Conservation (phyloP, 139 green algal species). For the Micromonas pusilla region DNA sequence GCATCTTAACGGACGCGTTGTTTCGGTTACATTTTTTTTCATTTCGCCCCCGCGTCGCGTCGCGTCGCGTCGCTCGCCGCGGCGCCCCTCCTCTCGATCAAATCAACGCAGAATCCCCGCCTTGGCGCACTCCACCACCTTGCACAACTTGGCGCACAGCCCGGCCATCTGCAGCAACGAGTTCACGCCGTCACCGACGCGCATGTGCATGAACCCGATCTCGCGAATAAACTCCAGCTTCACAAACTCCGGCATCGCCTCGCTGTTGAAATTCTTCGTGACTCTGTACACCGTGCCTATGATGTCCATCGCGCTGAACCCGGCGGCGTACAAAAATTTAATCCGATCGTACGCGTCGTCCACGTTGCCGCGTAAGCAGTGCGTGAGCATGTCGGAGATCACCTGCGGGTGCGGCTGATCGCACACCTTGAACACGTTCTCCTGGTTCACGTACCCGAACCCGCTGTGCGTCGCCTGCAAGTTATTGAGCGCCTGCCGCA, state of each 20-base stretch:
- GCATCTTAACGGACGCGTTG: too few relatives aligned
- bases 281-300: slow-evolving; percentile 94
- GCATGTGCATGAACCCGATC: slow-evolving; percentile 90
- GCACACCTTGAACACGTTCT: slow-evolving; percentile 93
- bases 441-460: slow-evolving; percentile 80
- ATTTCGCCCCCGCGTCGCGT: too few relatives aligned
- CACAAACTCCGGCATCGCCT: slow-evolving; percentile 76
- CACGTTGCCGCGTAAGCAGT: slow-evolving; percentile 62
- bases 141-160: slow-evolving; percentile 84
- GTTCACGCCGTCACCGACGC: slow-evolving; percentile 78
- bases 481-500: slow-evolving; percentile 98
- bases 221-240: slow-evolving; percentile 93
- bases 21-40: too few relatives aligned
- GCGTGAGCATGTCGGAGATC: slow-evolving; percentile 63
- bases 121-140: slow-evolving; percentile 31
- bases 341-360: slow-evolving; percentile 72
- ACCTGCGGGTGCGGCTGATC: slow-evolving; percentile 94
- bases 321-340: slow-evolving; percentile 72
- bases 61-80: too few relatives aligned
- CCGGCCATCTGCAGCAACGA: slow-evolving; percentile 83
- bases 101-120: not conserved
- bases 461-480: slow-evolving; percentile 75
- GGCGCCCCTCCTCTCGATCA: too few relatives aligned
- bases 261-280: slow-evolving; percentile 54
- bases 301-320: slow-evolving; percentile 86